Percentiles rank a stretch among this genome's conserved stretches.
Evolutionary conservation across 495 filamentous ascomycete species (phyloP).

Genomic region (Jackrogersella minutella): DNA sequence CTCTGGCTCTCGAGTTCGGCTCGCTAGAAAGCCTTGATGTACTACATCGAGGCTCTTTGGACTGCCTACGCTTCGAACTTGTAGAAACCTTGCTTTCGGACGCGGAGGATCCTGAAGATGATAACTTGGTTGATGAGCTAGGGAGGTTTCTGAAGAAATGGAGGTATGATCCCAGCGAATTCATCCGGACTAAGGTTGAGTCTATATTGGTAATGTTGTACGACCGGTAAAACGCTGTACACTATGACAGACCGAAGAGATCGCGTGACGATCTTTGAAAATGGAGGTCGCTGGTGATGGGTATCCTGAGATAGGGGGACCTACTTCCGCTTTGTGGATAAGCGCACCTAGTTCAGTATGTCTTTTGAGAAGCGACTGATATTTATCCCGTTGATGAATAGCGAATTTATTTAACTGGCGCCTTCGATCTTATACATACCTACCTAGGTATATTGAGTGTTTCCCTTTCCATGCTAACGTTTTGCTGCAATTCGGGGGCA

Average conservation of each 20-base stretch:
- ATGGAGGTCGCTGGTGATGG: neutral
- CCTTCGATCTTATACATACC: too few relatives aligned
- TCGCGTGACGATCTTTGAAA: neutral
- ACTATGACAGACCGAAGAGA: neutral
- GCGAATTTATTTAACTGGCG: neutral
- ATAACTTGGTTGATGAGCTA: neutral
- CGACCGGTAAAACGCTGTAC: neutral
- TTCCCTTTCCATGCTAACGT: too few relatives aligned
- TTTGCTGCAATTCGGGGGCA: too few relatives aligned
- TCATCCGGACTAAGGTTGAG: neutral
- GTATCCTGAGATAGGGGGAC: neutral
- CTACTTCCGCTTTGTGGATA: neutral
- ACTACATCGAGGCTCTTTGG: neutral
- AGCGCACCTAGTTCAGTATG: neutral
- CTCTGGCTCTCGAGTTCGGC: slow-evolving; percentile 6
- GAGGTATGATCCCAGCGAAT: neutral
- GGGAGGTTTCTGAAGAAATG: neutral
- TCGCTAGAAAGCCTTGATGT: neutral
- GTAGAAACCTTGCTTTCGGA: slow-evolving; percentile 1
- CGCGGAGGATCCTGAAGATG: neutral
- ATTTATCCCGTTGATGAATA: neutral
- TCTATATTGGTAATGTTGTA: neutral
- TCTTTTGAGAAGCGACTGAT: neutral
- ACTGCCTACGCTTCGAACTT: slow-evolving; percentile 22
- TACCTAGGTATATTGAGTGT: too few relatives aligned